Conservation (phyloP, 1,139 yeast genomes). For the Barnettozyma hawaiiensis region DNA sequence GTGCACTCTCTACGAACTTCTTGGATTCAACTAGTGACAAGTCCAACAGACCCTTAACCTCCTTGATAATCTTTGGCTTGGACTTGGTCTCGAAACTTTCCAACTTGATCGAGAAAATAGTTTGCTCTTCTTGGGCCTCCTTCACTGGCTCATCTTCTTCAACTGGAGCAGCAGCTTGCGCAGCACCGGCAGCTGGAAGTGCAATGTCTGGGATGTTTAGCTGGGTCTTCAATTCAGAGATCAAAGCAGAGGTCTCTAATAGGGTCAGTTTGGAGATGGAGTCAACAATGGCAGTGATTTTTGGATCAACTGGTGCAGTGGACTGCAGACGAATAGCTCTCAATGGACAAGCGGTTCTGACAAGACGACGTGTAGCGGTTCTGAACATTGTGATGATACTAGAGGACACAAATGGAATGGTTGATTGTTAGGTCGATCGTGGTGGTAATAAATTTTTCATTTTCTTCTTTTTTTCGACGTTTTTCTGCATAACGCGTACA, state of each 20-base stretch:
- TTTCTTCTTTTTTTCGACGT: conserved; percentile 4
- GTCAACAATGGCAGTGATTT: conserved; percentile 81
- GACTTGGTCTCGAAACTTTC: conserved; percentile 93
- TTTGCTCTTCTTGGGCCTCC: conserved; percentile 85
- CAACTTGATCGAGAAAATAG: conserved; percentile 85
- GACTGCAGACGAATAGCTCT: conserved; percentile 46
- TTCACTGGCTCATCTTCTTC: conserved; percentile 74
- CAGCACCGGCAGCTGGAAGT: conserved; percentile 68
- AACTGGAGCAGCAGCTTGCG: conserved; percentile 64
- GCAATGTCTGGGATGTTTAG: conserved; percentile 92
- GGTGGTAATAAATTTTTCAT: conserved; percentile 4
- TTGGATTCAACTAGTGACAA: conserved; percentile 93
- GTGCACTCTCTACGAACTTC: conserved; percentile 97
- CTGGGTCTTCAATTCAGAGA: conserved; percentile 75
- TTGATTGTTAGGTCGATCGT: too few relatives aligned
- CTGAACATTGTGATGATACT: conserved; percentile 17
- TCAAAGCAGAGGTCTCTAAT: conserved; percentile 82
- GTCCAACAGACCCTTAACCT: conserved; percentile 87
- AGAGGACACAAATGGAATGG: too few relatives aligned
- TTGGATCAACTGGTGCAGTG: conserved; percentile 73
- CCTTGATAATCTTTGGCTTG: conserved; percentile 96
- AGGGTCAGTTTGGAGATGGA: conserved; percentile 85
- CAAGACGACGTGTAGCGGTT: conserved; percentile 11
- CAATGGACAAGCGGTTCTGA: conserved; percentile 9
- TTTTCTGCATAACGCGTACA: neutral